phyloP scores from a whole-genome alignment of 805 yeast species.

The Pichia deserticola region DNA sequence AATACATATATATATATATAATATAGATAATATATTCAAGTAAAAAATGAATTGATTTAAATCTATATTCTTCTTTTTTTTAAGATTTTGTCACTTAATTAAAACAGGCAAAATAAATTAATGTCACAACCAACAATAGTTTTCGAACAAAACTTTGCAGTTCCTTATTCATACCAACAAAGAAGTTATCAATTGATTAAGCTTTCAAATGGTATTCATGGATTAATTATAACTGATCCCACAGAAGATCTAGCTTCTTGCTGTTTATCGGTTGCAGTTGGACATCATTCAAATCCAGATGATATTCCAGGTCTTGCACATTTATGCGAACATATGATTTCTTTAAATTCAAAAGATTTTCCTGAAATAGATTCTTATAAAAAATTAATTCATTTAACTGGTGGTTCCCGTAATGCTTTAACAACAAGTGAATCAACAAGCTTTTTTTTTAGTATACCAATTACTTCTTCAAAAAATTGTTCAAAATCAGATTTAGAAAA shows the following conservation, averaged over 20 bases:
- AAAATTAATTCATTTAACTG: constrained; percentile 35
- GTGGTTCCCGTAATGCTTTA: constrained; percentile 59
- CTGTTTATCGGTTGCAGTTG: constrained; percentile 69
- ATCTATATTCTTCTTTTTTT: too few relatives aligned
- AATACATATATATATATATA: too few relatives aligned
- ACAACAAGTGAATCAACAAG: constrained; percentile 64
- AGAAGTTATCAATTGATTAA: constrained; percentile 38
- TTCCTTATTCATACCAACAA: constrained; percentile 14
- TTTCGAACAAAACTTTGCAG: constrained; percentile 6
- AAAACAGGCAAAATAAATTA: background rate
- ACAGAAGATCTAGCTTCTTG: constrained; percentile 56
- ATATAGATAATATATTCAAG: too few relatives aligned
- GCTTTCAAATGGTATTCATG: constrained; percentile 62
- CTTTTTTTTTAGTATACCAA: constrained; percentile 56
- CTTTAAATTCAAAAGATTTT: constrained; percentile 48
- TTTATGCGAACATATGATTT: constrained; percentile 71
- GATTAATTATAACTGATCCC: constrained; percentile 71
- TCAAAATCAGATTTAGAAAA: constrained; percentile 34
- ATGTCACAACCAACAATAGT: background rate
- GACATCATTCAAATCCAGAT: constrained; percentile 73
- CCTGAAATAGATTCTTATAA: constrained; percentile 42
- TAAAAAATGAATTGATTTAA: too few relatives aligned
- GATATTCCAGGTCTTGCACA: constrained; percentile 80
- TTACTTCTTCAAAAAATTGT: constrained; percentile 13
- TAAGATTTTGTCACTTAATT: too few relatives aligned